A percentile compares a stretch with the other conserved stretches of the same genome.
Evolutionary conservation across 768 basidiomycete genomes (phyloP).

Genomic region (Dictyophora rubrovolvata): DNA sequence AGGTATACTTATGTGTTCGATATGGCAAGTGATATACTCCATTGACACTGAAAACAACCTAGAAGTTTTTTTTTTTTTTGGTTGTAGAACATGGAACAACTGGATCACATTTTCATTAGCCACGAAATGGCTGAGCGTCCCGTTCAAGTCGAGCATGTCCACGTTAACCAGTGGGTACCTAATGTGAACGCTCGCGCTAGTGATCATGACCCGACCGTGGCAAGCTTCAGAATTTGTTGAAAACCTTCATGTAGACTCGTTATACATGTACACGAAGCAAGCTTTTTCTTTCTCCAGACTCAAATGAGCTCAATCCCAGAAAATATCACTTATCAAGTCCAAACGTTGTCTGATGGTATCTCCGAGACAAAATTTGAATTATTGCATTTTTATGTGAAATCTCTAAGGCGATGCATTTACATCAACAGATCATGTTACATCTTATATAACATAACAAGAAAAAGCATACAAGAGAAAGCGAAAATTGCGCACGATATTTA

Average conservation of each 20-base stretch:
- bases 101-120: conserved; percentile 51
- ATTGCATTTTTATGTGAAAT: too few relatives aligned
- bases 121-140: conserved; percentile 31
- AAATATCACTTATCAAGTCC: too few relatives aligned
- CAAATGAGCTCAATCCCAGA: too few relatives aligned
- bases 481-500: not conserved
- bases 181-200: conserved; percentile 33
- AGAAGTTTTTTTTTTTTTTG: not conserved
- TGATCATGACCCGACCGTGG: conserved; percentile 55
- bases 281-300: too few relatives aligned
- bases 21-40: conserved; percentile 3
- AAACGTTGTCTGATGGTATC: too few relatives aligned
- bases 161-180: conserved; percentile 49
- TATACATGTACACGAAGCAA: too few relatives aligned
- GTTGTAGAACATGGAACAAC: conserved; percentile 42
- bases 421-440: not conserved
- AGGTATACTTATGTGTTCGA: conserved; percentile 56
- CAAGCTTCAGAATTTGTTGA: conserved; percentile 37
- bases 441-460: not conserved
- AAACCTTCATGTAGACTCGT: not conserved
- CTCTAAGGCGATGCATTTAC: not conserved
- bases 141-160: conserved; percentile 44
- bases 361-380: too few relatives aligned
- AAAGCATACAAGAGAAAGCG: not conserved
- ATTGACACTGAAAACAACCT: not conserved